Base-by-base conservation (phyloP, 306 rosid species). In the Sindora glabra region DNA sequence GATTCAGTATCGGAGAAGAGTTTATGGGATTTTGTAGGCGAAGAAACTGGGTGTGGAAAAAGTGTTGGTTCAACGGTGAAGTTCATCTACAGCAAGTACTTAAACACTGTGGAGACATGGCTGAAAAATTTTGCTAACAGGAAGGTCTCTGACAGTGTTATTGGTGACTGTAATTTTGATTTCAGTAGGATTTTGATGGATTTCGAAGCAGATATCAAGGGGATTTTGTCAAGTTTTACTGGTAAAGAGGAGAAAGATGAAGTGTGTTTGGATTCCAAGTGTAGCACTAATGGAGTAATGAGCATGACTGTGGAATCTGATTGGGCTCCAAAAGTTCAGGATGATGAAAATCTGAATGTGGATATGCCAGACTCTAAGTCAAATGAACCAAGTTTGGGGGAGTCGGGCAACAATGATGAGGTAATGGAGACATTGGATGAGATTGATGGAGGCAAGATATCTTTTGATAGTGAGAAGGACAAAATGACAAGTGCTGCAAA, bases 21-120 rank as follows among this genome's bases (percentile, higher is more conserved):
- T 46, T 48, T 77, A 26, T 91, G 97, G 97, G 81, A 74, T 74
- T 61, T 25, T 25, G 89, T 83, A 45, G 86, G 85, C 6, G 64
- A 73, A 36, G 81, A 83, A 64, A 78, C 77, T 48, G 91, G 96
- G 44, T 62, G 81, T 33, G 87, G 82, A 48, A 38, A 37, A 53
- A 65, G 51, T 36, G 56, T 69, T 19, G 77, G 80, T 25, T 74
- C 83, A 1, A 68, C 75, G 23, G 65, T 87, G 69, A 80, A 81
- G 42, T 52, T 75, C 68, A 60, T 87, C 45, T 83, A 79, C 59
- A 27, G 45, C 8, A 74, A 85, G 82, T 85, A 85, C 51, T 70
- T 87, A 70, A 59, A 79, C 59, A 38, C 53, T 48, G 42, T 92
- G 6, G 92, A 79, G 72, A 63, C 74, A 29, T 76, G 79, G 69